Conservation (phyloP, 2,329 filamentous ascomycete species). For the Ceratocystis cacaofunesta region DNA sequence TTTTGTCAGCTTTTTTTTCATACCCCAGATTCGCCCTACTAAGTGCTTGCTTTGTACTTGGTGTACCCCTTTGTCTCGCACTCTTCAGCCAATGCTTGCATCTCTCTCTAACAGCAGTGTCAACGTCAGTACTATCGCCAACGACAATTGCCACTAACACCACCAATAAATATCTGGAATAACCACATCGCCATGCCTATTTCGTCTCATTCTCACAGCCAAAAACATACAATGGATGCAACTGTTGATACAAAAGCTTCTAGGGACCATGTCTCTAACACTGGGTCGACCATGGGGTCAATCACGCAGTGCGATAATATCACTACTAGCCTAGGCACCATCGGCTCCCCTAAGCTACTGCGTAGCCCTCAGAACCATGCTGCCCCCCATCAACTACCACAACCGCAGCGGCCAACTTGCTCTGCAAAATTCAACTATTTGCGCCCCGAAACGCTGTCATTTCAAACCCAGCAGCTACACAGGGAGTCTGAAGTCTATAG, state of each 20-base stretch:
- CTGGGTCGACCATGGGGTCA: neutral
- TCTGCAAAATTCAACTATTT: neutral
- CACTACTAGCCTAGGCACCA: neutral
- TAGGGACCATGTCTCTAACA: neutral
- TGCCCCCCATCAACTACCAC: neutral
- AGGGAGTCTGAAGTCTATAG: neutral
- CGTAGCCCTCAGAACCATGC: neutral
- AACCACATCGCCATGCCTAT: neutral
- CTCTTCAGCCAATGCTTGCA: neutral
- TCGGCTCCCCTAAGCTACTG: neutral
- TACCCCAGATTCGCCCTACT: neutral
- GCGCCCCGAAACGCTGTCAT: neutral
- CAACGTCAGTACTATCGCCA: neutral
- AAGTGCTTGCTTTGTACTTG: neutral
- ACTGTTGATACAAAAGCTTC: neutral
- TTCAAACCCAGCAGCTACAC: neutral
- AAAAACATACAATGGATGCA: neutral
- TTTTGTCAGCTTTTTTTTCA: neutral
- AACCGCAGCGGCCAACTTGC: neutral
- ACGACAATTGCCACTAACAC: neutral
- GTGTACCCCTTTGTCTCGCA: neutral
- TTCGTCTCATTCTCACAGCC: neutral
- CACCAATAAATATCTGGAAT: neutral
- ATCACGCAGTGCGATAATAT: neutral
- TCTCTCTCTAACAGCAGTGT: neutral